These are phyloP conservation scores for Lepiota brunneoincarnata DNA, from an alignment of 768 basidiomycete species.

Conservation along the genomic window DNA sequence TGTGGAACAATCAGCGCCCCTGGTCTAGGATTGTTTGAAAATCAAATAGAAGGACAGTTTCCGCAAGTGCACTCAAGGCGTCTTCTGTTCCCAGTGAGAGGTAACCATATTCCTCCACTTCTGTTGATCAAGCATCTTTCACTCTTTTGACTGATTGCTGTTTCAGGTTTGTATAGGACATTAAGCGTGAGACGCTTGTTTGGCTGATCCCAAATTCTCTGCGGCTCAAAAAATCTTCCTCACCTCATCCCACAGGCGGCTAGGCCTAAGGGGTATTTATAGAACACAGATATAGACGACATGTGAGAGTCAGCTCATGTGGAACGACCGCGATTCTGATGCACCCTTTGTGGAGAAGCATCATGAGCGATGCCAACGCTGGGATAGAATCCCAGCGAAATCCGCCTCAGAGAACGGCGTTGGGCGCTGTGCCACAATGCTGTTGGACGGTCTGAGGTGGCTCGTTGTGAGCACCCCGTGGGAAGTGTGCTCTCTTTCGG, in stretches of 20 bases:
- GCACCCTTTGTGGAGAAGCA: not conserved
- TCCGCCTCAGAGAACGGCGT: not conserved
- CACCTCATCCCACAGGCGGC: too few species aligned
- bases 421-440: not conserved
- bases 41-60: too few species aligned
- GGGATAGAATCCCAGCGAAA: not conserved
- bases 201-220: too few species aligned
- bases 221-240: too few species aligned
- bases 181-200: not conserved
- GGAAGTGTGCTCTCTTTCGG: not conserved
- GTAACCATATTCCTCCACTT: not conserved
- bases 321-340: conserved; percentile 15
- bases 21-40: too few species aligned
- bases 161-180: conserved; percentile 1
- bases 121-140: not conserved
- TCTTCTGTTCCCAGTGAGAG: not conserved
- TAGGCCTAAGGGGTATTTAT: too few species aligned
- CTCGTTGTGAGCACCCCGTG: not conserved
- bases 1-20: too few species aligned
- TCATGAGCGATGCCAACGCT: not conserved
- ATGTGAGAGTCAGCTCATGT: conserved; percentile 10
- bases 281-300: not conserved
- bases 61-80: not conserved
- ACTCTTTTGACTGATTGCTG: not conserved
- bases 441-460: not conserved